Conservation (phyloP, 176 grass and related monocot genomes). For the Avena eriantha region DNA sequence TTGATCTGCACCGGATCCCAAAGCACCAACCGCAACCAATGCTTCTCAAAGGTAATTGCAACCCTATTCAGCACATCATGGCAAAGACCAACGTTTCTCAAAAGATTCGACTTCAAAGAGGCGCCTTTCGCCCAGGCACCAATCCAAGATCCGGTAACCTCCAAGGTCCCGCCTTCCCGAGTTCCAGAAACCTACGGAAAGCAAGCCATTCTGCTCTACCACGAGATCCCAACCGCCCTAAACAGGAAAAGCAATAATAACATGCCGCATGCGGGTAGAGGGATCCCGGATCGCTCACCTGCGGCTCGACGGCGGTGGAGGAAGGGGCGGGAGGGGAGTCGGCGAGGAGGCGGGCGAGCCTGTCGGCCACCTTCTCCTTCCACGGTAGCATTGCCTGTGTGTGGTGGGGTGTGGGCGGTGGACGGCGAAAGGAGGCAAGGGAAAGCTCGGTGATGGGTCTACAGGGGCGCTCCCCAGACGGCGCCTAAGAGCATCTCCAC, state of each 20-base stretch:
- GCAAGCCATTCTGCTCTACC: not conserved
- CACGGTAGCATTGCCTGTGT: conserved; percentile 52
- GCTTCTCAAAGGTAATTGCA: not conserved
- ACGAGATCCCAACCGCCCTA: conserved; percentile 3
- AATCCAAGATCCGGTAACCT: conserved; percentile 3
- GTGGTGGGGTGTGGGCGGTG: not conserved
- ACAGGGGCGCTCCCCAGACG: too few relatives aligned
- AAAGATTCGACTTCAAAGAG: not conserved
- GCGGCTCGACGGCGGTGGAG: conserved; percentile 20
- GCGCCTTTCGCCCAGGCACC: not conserved
- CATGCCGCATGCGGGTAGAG: not conserved
- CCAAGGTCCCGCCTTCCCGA: not conserved
- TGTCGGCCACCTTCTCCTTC: conserved; percentile 63
- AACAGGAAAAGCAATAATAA: not conserved
- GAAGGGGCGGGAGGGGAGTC: conserved; percentile 35
- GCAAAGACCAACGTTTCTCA: not conserved
- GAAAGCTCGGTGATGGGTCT: not conserved
- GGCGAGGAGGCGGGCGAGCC: conserved; percentile 49
- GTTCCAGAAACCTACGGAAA: not conserved
- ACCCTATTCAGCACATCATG: not conserved
- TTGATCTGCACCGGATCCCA: not conserved
- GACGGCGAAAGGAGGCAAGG: not conserved
- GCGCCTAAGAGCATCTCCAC: too few relatives aligned
- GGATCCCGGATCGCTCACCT: conserved; percentile 37
- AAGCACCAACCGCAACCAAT: not conserved